A percentile compares a stretch with the other conserved stretches of the same genome.
Conservation (phyloP, 768 basidiomycete genomes). For the Mycena pura region DNA sequence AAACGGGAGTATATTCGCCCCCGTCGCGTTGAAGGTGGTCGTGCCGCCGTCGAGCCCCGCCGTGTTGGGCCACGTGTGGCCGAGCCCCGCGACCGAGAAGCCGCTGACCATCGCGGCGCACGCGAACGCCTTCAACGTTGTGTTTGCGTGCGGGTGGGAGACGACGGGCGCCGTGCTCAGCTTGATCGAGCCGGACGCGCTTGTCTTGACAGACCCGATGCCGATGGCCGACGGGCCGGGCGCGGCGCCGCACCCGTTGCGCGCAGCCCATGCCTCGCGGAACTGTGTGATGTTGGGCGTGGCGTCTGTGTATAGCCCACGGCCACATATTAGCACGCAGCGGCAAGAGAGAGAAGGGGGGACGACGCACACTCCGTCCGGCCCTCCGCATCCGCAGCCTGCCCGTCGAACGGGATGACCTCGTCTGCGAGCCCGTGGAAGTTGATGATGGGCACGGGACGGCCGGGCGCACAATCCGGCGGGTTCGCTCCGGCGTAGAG, state of each 20-base stretch:
- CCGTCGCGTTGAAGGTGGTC: conserved; percentile 25
- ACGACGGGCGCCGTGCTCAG: conserved; percentile 7
- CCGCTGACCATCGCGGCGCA: conserved; percentile 21
- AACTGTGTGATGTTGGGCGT: conserved; percentile 24
- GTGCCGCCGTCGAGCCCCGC: conserved; percentile 23
- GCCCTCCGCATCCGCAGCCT: background rate
- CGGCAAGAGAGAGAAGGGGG: background rate
- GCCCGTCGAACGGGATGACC: conserved; percentile 15
- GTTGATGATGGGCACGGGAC: conserved; percentile 22
- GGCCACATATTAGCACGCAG: no score
- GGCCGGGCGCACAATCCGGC: conserved; percentile 16
- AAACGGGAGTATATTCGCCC: conserved; percentile 24
- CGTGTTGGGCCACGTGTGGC: conserved; percentile 24
- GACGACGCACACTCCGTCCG: conserved; percentile 17
- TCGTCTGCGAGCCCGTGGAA: conserved; percentile 23
- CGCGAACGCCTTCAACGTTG: conserved; percentile 18
- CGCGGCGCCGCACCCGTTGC: conserved; percentile 18
- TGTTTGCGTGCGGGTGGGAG: conserved; percentile 25
- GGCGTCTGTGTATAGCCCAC: no score
- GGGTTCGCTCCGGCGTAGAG: conserved; percentile 25
- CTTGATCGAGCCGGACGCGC: no score
- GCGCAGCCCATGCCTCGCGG: conserved; percentile 24
- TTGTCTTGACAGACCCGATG: no score
- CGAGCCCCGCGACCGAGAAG: conserved; percentile 19
- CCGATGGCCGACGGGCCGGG: background rate